Evolutionary conservation across 2,329 filamentous ascomycete genomes (phyloP), one percentile per base, ranked within the genome.

Genomic region (Sporothrix brasiliensis): DNA sequence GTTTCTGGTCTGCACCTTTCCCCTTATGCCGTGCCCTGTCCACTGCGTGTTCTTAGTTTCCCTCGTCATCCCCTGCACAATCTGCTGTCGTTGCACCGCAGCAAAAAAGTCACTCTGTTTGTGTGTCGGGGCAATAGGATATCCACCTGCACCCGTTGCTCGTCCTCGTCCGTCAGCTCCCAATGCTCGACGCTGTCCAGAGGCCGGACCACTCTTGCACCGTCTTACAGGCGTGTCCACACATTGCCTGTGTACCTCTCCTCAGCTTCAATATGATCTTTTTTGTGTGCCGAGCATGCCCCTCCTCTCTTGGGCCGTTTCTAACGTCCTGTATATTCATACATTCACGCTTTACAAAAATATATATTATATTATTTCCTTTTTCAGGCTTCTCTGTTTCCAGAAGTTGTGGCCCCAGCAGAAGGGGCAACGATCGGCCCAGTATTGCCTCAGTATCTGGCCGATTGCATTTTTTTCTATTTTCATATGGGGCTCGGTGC

Each of bases 21-120:
- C 11, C 14, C 52, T 5, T 47, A n/a, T 14, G 24, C 44, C 41
- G 41, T 44, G 11, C 41, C 11, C 41, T 44, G 41, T 44, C 10
- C 41, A 16, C 41, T 16, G 5, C 16, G 19, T 9, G 34, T 19
- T 56, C 54, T 24, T 30, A 16, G 11, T 44, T 11, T 19, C 41
- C 39, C 60, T 49, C 47, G 24, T 44, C 60, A 34, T n/a, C 30
- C 27, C 30, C 19, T 19, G n/a, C 41, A 34, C 34, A 34, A 3
- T 7, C 41, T 63, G 24, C 14, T 54, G 58, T 63, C 41, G 58
- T 63, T 63, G 41, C 58, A 47, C 58, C 47, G 21, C 58, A 63
- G 39, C 30, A 41, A 58, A 41, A 41, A 27, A 58, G 39, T 11
- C 14, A 16, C 2, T 4, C 3, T 44, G 13, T 14, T 44, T 16